A percentile compares a stretch with the other conserved stretches of the same genome.
phyloP scores from a whole-genome alignment of 495 filamentous ascomycete genomes.

The Aspergillus sclerotiicarbonarius region DNA sequence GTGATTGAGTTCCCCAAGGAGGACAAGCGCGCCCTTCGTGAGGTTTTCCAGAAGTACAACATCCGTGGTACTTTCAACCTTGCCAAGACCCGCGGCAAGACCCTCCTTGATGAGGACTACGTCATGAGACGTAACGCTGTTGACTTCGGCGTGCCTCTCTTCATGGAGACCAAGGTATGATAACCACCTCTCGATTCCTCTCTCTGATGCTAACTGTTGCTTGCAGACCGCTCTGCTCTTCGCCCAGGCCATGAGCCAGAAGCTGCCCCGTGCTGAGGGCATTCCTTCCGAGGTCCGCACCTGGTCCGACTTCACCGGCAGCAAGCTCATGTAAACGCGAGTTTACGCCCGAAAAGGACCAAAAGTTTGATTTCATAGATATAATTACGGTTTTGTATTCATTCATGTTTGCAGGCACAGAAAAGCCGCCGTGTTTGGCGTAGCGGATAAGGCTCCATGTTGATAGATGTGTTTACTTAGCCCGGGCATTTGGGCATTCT shows the following conservation, averaged over 20 bases:
- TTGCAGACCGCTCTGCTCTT: constrained; percentile 89
- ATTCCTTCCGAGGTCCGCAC: constrained; percentile 86
- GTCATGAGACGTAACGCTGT: constrained; percentile 98
- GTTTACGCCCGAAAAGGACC: constrained; percentile 21
- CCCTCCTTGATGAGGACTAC: constrained; percentile 87
- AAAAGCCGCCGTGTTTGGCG: constrained; percentile 26
- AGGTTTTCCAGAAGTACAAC: constrained; percentile 96
- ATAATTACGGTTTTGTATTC: constrained; percentile 22
- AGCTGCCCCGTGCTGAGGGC: constrained; percentile 77
- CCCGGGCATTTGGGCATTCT: constrained; percentile 18
- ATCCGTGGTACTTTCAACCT: constrained; percentile 96
- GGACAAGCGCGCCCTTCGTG: constrained; percentile 90
- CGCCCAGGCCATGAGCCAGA: constrained; percentile 92
- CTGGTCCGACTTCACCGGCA: constrained; percentile 93
- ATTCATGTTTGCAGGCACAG: constrained; percentile 18
- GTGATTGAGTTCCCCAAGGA: constrained; percentile 96
- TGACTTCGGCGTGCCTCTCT: constrained; percentile 95
- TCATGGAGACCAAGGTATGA: constrained; percentile 98
- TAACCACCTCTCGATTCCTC: neutral
- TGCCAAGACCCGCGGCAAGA: constrained; percentile 78
- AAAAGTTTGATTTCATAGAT: constrained; percentile 26
- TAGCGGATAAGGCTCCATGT: constrained; percentile 31
- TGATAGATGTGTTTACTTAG: constrained; percentile 33
- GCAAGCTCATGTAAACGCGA: constrained; percentile 73
- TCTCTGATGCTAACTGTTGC: constrained; percentile 14